Evolutionary conservation across 2,329 filamentous ascomycete genomes (phyloP).

Genomic region (Diatrype stigma): DNA sequence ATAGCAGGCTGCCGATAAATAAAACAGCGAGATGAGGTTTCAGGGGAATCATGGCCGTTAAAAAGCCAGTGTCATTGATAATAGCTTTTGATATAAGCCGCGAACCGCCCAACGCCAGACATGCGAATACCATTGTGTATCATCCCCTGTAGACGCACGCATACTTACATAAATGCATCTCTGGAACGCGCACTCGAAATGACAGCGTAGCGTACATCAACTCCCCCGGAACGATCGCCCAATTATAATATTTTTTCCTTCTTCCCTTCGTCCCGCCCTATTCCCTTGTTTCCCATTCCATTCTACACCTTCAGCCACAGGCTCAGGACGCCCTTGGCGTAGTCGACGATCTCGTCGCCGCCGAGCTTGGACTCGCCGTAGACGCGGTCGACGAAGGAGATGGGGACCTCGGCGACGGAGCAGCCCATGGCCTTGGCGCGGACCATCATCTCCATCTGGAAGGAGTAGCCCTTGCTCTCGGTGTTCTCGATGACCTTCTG

Average conservation of each 20-base stretch:
- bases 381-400: slow-evolving; percentile 90
- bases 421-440: slow-evolving; percentile 93
- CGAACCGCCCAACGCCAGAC: slow-evolving; percentile 22
- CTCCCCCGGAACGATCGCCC: not conserved
- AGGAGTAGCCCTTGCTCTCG: slow-evolving; percentile 95
- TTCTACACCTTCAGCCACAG: slow-evolving; percentile 72
- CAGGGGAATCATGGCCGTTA: slow-evolving; percentile 2
- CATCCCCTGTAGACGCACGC: too few relatives aligned
- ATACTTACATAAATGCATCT: too few relatives aligned
- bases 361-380: slow-evolving; percentile 96
- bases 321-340: slow-evolving; percentile 77
- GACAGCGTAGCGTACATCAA: too few relatives aligned
- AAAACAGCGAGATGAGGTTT: not conserved
- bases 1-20: too few relatives aligned
- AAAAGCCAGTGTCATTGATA: slow-evolving; percentile 14
- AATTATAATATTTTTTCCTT: not conserved
- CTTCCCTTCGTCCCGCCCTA: not conserved
- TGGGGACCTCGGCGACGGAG: slow-evolving; percentile 91
- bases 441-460: slow-evolving; percentile 99
- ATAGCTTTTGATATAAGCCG: slow-evolving; percentile 14
- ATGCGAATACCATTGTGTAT: slow-evolving; percentile 4
- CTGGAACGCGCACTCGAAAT: too few relatives aligned
- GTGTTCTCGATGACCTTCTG: slow-evolving; percentile 87
- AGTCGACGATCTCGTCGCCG: slow-evolving; percentile 93
- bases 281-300: not conserved